Base-by-base conservation (phyloP, 1,139 yeast genomes). In the Debaryomyces psychrophilus region DNA sequence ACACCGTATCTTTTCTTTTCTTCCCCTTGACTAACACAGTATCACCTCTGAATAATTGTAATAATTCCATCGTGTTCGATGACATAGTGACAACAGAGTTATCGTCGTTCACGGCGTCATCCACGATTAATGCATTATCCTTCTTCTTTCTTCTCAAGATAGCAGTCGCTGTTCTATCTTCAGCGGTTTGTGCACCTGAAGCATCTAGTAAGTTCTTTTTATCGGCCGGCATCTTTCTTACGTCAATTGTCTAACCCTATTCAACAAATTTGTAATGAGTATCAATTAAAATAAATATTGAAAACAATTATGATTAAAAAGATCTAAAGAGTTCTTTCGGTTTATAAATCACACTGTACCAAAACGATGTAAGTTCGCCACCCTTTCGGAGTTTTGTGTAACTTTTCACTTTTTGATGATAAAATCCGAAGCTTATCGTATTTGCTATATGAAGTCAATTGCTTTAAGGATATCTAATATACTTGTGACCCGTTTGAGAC, bases 11-110 rank as follows among this genome's bases (percentile, higher is more conserved):
- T 70, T 87, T 92, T 75, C 99, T 85, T 82, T 90, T 93, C 77
- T 95, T 95, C 60, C 99, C 99, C 73, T 92, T 93, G 54, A 95
- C 97, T 53, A 90, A 77, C 23, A 93, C 98, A 26, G 98, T 93
- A 66, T 95, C 99, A 60, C 99, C 99, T 53, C 99, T 85, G 79
- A 95, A 95, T 65, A 95, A 79, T 69, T 93, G 96, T 52, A 95
- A 79, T 60, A 86, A 79, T 65, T 95, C 99, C 96, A 95, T 90
- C 25, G 99, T 95, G 68, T 86, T 86, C 28, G 96, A 87, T 31
- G 95, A 87, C 85, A 95, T 87, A 45, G 97, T 87, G 64, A 95
- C 87, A 53, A 92, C 96, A 29, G 97, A 90, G 73, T 93, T 95
- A 69, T 95, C 99, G 69, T 95, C 99, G 61, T 89, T 90, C 62